Conservation (phyloP, 345 rosid genomes). For the Draba incana region DNA sequence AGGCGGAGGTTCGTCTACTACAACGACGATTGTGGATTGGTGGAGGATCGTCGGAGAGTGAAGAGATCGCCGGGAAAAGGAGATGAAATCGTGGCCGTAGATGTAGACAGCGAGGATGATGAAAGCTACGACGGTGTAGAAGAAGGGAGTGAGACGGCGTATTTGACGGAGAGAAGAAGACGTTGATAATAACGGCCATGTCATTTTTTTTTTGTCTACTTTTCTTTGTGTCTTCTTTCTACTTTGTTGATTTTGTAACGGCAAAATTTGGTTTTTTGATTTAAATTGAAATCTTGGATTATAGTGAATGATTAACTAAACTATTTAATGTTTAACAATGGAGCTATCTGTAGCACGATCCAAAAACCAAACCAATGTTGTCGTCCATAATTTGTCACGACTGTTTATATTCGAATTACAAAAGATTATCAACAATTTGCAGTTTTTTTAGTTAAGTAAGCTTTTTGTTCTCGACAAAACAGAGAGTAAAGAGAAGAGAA, state of each 20-base stretch:
- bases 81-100: conserved; percentile 71
- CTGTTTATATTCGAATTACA: conserved; percentile 1
- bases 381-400: conserved; percentile 31
- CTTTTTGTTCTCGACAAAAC: not conserved
- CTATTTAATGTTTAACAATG: no score
- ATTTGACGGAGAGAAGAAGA: conserved; percentile 47
- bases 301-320: not conserved
- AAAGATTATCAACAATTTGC: not conserved
- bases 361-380: conserved; percentile 21
- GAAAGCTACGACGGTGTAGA: conserved; percentile 66
- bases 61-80: conserved; percentile 53
- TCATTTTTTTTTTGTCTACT: conserved; percentile 1
- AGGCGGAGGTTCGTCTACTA: conserved; percentile 18
- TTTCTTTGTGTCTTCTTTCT: not conserved
- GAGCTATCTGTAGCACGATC: conserved; percentile 18
- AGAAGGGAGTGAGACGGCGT: conserved; percentile 61
- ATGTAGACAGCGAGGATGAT: conserved; percentile 60
- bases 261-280: not conserved
- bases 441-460: not conserved
- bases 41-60: conserved; percentile 33
- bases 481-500: not conserved
- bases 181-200: conserved; percentile 34
- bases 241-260: not conserved
- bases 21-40: conserved; percentile 2
- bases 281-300: conserved; percentile 22